Conservation (phyloP, 495 filamentous ascomycete species). For the Daldinia decipiens region DNA sequence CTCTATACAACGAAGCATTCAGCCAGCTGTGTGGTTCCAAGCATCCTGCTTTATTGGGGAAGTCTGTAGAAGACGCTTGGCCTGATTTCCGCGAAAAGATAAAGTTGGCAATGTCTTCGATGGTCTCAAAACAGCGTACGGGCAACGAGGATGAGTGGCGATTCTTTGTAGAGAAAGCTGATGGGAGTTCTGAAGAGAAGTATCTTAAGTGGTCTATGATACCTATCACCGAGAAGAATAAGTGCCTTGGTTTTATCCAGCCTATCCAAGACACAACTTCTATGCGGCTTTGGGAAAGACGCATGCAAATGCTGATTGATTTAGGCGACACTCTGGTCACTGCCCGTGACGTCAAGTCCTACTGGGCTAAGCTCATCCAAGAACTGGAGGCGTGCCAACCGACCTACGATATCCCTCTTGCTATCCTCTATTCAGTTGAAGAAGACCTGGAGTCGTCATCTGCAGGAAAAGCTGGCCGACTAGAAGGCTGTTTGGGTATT, state of each 20-base stretch:
- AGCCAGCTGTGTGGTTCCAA: conserved; percentile 72
- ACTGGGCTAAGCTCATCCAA: conserved; percentile 66
- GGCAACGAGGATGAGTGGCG: conserved; percentile 77
- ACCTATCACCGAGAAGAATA: conserved; percentile 69
- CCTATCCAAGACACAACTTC: conserved; percentile 73
- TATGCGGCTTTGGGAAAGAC: conserved; percentile 70
- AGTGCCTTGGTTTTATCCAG: conserved; percentile 61
- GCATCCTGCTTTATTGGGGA: conserved; percentile 73
- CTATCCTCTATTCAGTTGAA: conserved; percentile 68
- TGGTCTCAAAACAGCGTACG: conserved; percentile 63
- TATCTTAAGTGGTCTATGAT: conserved; percentile 76
- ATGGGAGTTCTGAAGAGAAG: conserved; percentile 71
- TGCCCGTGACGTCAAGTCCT: conserved; percentile 70
- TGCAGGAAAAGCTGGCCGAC: conserved; percentile 63
- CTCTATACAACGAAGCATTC: conserved; percentile 80
- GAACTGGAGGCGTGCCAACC: conserved; percentile 67
- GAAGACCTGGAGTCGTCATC: conserved; percentile 67
- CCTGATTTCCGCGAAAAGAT: conserved; percentile 73
- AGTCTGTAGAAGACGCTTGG: conserved; percentile 71
- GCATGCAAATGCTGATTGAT: conserved; percentile 72
- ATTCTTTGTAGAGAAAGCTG: conserved; percentile 67
- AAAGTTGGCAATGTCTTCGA: conserved; percentile 64
- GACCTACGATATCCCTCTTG: conserved; percentile 67
- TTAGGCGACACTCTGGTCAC: conserved; percentile 73
- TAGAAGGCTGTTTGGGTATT: conserved; percentile 70